A percentile compares a stretch with the other conserved stretches of the same genome.
Conservation (phyloP, 2,329 filamentous ascomycete genomes). For the Ophiocordyceps camponoti-leonardi region DNA sequence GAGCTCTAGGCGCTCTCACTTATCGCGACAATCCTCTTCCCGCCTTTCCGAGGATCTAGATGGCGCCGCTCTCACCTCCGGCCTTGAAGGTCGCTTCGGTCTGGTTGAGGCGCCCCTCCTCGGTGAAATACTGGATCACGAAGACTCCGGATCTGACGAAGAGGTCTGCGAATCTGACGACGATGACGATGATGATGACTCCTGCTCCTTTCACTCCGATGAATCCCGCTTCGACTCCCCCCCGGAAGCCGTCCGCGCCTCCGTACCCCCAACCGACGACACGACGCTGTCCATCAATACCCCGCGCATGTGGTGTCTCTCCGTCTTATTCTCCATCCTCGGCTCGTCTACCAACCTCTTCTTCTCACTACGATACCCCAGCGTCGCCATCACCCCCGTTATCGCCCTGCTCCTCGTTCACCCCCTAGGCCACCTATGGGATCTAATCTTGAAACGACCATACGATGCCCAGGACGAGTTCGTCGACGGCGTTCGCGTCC, state of each 20-base stretch:
- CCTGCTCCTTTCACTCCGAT: constrained; percentile 29
- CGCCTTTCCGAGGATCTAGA: constrained; percentile 31
- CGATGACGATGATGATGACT: constrained; percentile 24
- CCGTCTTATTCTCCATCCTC: constrained; percentile 62
- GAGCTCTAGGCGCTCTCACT: constrained; percentile 13
- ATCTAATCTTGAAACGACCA: constrained; percentile 49
- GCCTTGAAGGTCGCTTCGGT: constrained; percentile 35
- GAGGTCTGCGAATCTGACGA: constrained; percentile 42
- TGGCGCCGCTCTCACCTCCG: constrained; percentile 30
- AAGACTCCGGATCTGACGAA: constrained; percentile 34
- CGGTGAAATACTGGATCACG: constrained; percentile 25
- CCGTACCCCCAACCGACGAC: constrained; percentile 61
- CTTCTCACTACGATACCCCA: constrained; percentile 80
- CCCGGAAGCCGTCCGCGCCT: constrained; percentile 65
- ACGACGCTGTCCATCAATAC: constrained; percentile 68
- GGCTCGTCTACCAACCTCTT: constrained; percentile 76
- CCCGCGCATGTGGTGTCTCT: constrained; percentile 72
- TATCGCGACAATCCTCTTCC: constrained; percentile 13
- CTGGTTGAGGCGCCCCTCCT: constrained; percentile 29
- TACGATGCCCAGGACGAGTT: constrained; percentile 32
- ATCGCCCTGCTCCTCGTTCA: constrained; percentile 76
- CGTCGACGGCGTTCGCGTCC: constrained; percentile 26
- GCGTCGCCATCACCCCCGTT: constrained; percentile 75
- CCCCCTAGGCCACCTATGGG: constrained; percentile 68
- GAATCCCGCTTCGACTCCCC: constrained; percentile 61